Evolutionary conservation across 2,329 filamentous ascomycete species (phyloP).

Genomic region (Penicillium sp.): DNA sequence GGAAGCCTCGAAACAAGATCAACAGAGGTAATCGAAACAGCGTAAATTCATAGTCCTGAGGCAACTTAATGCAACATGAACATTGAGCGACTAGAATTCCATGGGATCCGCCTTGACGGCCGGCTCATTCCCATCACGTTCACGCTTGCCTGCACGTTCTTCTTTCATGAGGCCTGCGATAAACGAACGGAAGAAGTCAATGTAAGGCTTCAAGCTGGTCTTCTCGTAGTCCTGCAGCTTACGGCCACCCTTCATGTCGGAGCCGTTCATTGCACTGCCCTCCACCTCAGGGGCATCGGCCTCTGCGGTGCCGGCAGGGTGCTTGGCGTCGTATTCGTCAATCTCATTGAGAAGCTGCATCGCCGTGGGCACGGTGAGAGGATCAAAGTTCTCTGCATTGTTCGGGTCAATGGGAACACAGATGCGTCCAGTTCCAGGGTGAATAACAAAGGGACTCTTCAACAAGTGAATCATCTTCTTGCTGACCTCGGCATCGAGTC

Average conservation of each 20-base stretch:
- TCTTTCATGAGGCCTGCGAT: constrained; percentile 79
- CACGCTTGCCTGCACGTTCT: constrained; percentile 56
- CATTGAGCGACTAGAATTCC: constrained; percentile 58
- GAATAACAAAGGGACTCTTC: constrained; percentile 94
- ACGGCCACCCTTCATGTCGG: constrained; percentile 37
- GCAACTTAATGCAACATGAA: not conserved
- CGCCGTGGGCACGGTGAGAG: constrained; percentile 84
- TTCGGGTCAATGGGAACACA: constrained; percentile 89
- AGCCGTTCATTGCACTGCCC: constrained; percentile 31
- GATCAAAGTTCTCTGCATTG: constrained; percentile 79
- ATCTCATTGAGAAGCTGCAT: constrained; percentile 81
- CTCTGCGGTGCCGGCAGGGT: constrained; percentile 34
- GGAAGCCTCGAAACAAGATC: not conserved
- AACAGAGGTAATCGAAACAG: constrained; percentile 1
- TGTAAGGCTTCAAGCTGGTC: constrained; percentile 88
- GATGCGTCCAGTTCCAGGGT: constrained; percentile 89
- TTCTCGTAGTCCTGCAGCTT: constrained; percentile 89
- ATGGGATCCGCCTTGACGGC: constrained; percentile 54
- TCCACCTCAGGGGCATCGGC: constrained; percentile 46
- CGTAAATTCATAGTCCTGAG: constrained; percentile 22
- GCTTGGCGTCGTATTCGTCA: constrained; percentile 67
- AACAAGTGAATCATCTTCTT: constrained; percentile 98
- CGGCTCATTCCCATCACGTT: constrained; percentile 50
- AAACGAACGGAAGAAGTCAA: constrained; percentile 84
- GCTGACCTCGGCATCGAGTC: constrained; percentile 93